Base-by-base conservation (phyloP, 192 early-diverging fungal species). In the Haplosporangium gracile region DNA sequence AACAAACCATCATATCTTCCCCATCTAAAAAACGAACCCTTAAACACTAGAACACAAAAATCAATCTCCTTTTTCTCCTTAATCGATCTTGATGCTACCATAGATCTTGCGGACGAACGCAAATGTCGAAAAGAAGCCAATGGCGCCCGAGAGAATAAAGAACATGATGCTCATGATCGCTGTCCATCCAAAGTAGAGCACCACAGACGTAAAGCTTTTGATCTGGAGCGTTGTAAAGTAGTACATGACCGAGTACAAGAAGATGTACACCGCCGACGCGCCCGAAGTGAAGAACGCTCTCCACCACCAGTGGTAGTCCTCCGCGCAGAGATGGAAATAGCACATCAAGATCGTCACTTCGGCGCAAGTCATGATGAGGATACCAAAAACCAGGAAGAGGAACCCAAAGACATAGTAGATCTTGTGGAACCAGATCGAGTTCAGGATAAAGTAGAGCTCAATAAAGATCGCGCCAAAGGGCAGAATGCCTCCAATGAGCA, bases 371-470 rank as follows among this genome's bases (percentile, higher is more conserved):
- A 97, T 75, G 45, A 97, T 88, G 75, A 99, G 90, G 68, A 99
- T 94, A 36, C 94, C 81, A 88, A 97, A 97, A 8, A 98, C 96
- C 71, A 97, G 80, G 90, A 97, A 93, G 82, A 97, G 87, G 90
- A 98, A 97, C 0, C 97, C 97, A 93, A 97, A 97, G 74, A 97
- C 94, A 82, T 98, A 97, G 90, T 98, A 99, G 34, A 97, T 93
- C 82, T 95, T 94, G 91, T 96, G 95, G 91, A 94, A 95, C 97
- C 97, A 98, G 68, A 98, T 97, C 63, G 94, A 95, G 89, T 96
- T 95, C 91, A 98, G 96, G 76, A 99, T 96, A 89, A 97, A 99
- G 90, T 98, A 98, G 65, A 98, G 91, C 92, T 99, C 98, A 80
- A 98, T 97, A 79, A 98, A 99, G 70, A 98, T 96, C 32, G 97